A percentile compares a stretch with the other conserved stretches of the same genome.
Conservation (phyloP, 345 rosid genomes). For the Viola odorata region DNA sequence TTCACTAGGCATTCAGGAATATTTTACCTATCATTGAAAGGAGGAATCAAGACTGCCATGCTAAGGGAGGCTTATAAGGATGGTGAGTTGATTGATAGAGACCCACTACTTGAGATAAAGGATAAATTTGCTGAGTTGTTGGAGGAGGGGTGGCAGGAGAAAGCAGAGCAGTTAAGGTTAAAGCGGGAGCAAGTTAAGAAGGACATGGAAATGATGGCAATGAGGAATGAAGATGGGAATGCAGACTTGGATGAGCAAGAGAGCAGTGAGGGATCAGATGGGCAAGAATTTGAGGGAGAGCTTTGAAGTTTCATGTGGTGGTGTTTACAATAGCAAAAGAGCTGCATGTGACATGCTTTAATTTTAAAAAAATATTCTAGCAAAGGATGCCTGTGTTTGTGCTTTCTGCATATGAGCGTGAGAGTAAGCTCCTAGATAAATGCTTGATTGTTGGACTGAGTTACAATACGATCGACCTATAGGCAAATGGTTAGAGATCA, state of each 20-base stretch:
- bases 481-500: no score
- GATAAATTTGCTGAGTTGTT: conserved; percentile 57
- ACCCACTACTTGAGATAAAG: conserved; percentile 63
- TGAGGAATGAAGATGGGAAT: conserved; percentile 13
- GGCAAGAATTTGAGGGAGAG: background rate
- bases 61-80: conserved; percentile 72
- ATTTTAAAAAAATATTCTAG: background rate
- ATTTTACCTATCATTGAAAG: conserved; percentile 82
- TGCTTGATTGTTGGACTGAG: no score
- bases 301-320: background rate
- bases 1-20: conserved; percentile 90
- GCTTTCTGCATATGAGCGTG: no score
- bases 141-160: conserved; percentile 64
- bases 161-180: conserved; percentile 38
- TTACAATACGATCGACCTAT: no score
- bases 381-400: no score
- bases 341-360: background rate
- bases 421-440: no score
- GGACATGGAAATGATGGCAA: conserved; percentile 38
- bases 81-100: conserved; percentile 50
- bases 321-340: background rate
- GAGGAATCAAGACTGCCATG: conserved; percentile 74
- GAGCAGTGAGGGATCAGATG: conserved; percentile 7
- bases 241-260: conserved; percentile 12
- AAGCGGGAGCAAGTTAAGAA: conserved; percentile 36